These are phyloP conservation scores for Rubroshorea leprosula DNA, from an alignment of 345 rosid genomes.

Conservation along the genomic window DNA sequence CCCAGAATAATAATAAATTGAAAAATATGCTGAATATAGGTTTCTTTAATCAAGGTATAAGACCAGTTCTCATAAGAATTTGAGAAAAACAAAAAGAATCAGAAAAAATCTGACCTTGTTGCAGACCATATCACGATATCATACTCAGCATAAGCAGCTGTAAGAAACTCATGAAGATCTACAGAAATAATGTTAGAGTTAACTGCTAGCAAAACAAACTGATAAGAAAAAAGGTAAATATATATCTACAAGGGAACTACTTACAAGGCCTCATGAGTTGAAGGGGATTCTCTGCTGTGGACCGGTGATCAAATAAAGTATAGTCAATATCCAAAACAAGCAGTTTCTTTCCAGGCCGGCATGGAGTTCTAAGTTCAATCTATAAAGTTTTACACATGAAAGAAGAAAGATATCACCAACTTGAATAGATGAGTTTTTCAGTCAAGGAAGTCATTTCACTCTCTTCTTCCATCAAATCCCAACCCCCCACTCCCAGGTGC, in stretches of 20 bases:
- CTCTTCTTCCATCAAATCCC: neutral
- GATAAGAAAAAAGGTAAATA: neutral
- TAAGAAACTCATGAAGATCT: constrained; percentile 97
- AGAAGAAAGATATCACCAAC: constrained; percentile 1
- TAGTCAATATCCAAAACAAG: constrained; percentile 95
- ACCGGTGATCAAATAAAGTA: constrained; percentile 91
- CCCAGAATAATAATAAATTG: too few species aligned
- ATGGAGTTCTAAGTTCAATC: constrained; percentile 68
- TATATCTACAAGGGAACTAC: constrained; percentile 14
- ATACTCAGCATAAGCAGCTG: constrained; percentile 80
- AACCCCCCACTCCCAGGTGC: too few species aligned
- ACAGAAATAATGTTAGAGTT: constrained; percentile 21
- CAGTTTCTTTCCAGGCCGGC: constrained; percentile 83
- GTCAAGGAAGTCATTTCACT: neutral
- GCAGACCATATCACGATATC: constrained; percentile 99
- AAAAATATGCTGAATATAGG: too few species aligned
- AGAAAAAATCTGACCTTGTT: constrained; percentile 48
- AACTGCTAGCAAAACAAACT: constrained; percentile 4
- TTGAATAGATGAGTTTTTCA: neutral
- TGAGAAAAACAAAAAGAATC: neutral
- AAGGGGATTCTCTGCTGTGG: constrained; percentile 84
- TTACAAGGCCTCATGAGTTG: constrained; percentile 95
- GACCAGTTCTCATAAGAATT: neutral
- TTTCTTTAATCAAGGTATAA: too few species aligned
- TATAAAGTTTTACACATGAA: constrained; percentile 19